phyloP scores from a whole-genome alignment of 257 asterid species.

The Phtheirospermum japonicum region DNA sequence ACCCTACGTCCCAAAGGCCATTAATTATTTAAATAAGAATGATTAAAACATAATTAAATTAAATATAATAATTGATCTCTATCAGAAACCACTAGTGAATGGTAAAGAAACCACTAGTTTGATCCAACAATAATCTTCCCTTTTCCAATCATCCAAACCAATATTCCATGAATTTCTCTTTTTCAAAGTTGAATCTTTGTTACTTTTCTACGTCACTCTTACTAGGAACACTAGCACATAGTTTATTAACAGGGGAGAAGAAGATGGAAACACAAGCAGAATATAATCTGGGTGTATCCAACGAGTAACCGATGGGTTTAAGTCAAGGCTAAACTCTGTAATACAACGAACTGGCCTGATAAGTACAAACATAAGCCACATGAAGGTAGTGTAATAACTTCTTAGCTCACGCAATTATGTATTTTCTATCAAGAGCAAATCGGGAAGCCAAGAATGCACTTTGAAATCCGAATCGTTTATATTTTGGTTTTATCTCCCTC shows the following conservation, averaged over 20 bases:
- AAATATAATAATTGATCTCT: no score
- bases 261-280: conserved; percentile 4
- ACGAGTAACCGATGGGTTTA: conserved; percentile 13
- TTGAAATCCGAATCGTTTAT: no score
- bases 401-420: conserved; percentile 15
- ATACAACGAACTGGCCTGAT: conserved; percentile 3
- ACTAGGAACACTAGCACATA: conserved; percentile 4
- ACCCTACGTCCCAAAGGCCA: no score
- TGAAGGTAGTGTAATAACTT: conserved; percentile 23
- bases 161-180: conserved; percentile 7
- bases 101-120: not conserved
- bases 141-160: not conserved
- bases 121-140: conserved; percentile 1
- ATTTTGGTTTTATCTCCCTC: no score
- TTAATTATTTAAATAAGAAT: no score
- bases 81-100: no score
- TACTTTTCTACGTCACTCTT: conserved; percentile 1
- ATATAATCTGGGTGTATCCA: not conserved
- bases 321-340: conserved; percentile 14
- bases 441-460: no score
- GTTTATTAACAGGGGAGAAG: not conserved
- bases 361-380: conserved; percentile 12
- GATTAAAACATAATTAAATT: no score
- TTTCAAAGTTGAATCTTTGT: conserved; percentile 12
- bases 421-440: conserved; percentile 17